phyloP scores from a whole-genome alignment of 352 stramenopile species.

The Phytophthora chlamydospora region DNA sequence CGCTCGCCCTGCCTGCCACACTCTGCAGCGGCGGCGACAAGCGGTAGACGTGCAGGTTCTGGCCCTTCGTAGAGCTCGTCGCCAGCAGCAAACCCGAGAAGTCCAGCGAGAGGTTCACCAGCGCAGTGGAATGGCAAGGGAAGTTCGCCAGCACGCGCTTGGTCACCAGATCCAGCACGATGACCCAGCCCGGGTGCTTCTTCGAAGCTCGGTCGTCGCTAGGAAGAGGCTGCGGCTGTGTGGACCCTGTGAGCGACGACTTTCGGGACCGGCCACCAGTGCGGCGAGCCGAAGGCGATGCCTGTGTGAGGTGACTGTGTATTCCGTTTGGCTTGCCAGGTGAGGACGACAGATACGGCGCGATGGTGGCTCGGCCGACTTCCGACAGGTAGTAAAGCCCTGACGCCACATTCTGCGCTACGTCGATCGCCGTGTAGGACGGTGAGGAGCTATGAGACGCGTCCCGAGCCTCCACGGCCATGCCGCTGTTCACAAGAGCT shows the following conservation, averaged over 20 bases:
- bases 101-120: constrained; percentile 82
- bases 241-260: constrained; percentile 20
- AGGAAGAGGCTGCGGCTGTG: constrained; percentile 5
- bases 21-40: constrained; percentile 64
- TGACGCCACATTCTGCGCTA: constrained; percentile 88
- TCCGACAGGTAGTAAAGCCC: constrained; percentile 87
- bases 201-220: constrained; percentile 31
- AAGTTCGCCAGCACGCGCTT: constrained; percentile 77
- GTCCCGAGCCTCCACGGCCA: constrained; percentile 29
- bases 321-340: constrained; percentile 42
- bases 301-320: constrained; percentile 14
- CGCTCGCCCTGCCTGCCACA: constrained; percentile 33
- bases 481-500: constrained; percentile 44
- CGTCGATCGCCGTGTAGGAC: constrained; percentile 77
- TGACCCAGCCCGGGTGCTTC: constrained; percentile 58
- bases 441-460: constrained; percentile 39
- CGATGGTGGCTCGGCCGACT: constrained; percentile 67
- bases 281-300: constrained; percentile 21
- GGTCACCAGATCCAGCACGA: constrained; percentile 72
- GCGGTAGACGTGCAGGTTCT: constrained; percentile 88
- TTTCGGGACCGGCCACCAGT: constrained; percentile 20
- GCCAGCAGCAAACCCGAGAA: constrained; percentile 76
- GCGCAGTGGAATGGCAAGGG: constrained; percentile 70
- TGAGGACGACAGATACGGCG: constrained; percentile 75
- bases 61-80: constrained; percentile 82